Evolutionary conservation across 768 basidiomycete species (phyloP).

Genomic region (Pseudohyphozyma bogoriensis): DNA sequence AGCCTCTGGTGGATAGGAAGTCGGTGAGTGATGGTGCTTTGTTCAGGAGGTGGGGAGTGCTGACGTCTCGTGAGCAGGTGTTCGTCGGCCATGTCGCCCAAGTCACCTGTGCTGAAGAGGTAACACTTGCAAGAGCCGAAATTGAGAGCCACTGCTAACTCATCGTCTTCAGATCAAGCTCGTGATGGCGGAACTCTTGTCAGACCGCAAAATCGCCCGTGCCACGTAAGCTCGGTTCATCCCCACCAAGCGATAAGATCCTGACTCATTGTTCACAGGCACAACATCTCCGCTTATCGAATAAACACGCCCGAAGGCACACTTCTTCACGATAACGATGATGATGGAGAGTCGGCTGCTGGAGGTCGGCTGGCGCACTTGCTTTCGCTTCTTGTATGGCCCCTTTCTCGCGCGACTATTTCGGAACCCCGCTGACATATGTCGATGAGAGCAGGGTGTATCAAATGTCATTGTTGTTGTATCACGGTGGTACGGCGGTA

Average conservation of each 20-base stretch:
- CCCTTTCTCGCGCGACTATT: not conserved
- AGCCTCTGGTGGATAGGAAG: conserved; percentile 75
- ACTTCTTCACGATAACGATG: conserved; percentile 64
- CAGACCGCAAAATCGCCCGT: conserved; percentile 61
- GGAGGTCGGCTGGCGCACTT: conserved; percentile 83
- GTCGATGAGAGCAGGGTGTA: conserved; percentile 30
- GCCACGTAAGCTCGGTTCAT: conserved; percentile 9
- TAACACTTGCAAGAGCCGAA: conserved; percentile 24
- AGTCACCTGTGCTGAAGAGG: conserved; percentile 25
- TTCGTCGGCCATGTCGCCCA: conserved; percentile 35
- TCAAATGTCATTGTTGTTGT: conserved; percentile 75
- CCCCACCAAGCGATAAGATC: too few species aligned
- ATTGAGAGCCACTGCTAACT: not conserved
- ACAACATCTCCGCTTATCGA: conserved; percentile 38
- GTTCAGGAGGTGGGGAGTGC: not conserved
- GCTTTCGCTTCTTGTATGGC: conserved; percentile 67
- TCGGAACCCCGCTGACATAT: not conserved
- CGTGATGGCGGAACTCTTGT: conserved; percentile 56
- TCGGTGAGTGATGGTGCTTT: conserved; percentile 27
- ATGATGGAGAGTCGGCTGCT: conserved; percentile 88
- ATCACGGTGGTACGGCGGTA: conserved; percentile 87
- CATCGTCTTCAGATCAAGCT: conserved; percentile 49
- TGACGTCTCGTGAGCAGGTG: conserved; percentile 30
- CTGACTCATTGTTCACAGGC: conserved; percentile 49
- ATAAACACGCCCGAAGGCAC: conserved; percentile 4